These are phyloP conservation scores for Cenchrus fungigraminus DNA, from an alignment of 176 grass and related monocot genomes.

Conservation along the genomic window DNA sequence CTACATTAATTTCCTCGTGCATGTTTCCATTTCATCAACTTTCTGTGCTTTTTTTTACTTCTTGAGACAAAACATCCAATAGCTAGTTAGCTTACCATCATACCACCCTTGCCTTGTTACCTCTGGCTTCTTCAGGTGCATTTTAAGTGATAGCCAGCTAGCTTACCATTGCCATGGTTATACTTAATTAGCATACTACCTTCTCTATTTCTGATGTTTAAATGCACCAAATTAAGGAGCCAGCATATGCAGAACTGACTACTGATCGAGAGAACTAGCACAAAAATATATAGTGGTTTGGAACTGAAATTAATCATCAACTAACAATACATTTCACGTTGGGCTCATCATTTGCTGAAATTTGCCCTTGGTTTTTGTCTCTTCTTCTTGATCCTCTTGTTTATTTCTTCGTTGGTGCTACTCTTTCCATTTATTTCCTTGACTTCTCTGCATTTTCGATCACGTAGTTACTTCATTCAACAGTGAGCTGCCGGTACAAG, in stretches of 20 bases:
- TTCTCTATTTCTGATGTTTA: neutral
- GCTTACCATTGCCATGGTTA: neutral
- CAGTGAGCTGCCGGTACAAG: slow-evolving; percentile 37
- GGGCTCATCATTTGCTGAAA: slow-evolving; percentile 17
- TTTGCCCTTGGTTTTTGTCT: slow-evolving; percentile 24
- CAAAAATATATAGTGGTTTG: too few relatives aligned
- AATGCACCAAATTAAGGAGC: neutral
- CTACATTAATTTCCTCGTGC: neutral
- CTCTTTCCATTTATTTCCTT: slow-evolving; percentile 51
- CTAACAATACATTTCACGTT: neutral
- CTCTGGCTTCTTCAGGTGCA: neutral
- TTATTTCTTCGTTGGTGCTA: slow-evolving; percentile 31
- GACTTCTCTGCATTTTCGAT: slow-evolving; percentile 36
- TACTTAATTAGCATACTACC: neutral
- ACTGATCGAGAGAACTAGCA: too few relatives aligned
- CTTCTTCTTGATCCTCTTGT: neutral
- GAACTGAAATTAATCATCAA: neutral
- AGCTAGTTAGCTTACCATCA: neutral
- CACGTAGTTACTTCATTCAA: slow-evolving; percentile 38
- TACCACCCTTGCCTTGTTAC: slow-evolving; percentile 11
- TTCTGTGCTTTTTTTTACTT: neutral
- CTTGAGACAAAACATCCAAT: neutral
- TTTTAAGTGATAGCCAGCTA: neutral
- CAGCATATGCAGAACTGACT: neutral
- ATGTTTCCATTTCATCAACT: slow-evolving; percentile 7